Conservation (phyloP, 108 stramenopile species). For the Epithemia pelagica region DNA sequence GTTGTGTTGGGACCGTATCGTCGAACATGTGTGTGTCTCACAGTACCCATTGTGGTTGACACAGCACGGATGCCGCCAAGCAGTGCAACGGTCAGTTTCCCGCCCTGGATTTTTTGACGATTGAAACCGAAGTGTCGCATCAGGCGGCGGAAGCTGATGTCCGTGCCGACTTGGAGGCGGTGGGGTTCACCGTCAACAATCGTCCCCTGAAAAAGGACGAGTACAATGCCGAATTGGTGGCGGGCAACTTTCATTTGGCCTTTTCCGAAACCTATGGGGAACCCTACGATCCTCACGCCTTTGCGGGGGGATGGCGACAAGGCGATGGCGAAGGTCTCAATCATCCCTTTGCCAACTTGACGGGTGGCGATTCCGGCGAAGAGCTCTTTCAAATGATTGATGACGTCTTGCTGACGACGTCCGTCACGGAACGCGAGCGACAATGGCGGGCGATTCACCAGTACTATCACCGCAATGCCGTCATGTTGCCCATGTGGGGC, state of each 20-base stretch:
- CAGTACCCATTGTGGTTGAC: too few relatives aligned
- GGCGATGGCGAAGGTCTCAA: constrained; percentile 29
- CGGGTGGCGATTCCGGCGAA: constrained; percentile 18
- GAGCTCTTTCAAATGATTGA: constrained; percentile 27
- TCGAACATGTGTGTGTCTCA: too few relatives aligned
- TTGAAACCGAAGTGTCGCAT: constrained; percentile 36
- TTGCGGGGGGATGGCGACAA: constrained; percentile 29
- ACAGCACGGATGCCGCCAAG: too few relatives aligned
- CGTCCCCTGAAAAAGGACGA: constrained; percentile 25
- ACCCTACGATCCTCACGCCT: constrained; percentile 51
- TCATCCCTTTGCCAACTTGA: constrained; percentile 22
- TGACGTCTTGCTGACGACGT: constrained; percentile 21
- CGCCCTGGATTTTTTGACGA: neutral
- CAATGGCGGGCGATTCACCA: constrained; percentile 37
- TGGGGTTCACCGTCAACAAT: constrained; percentile 26
- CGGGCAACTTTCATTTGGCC: constrained; percentile 43
- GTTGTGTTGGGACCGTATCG: too few relatives aligned
- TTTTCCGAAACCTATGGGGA: constrained; percentile 49
- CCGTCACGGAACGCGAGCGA: constrained; percentile 1
- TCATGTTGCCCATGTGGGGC: constrained; percentile 43
- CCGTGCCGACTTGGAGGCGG: constrained; percentile 21
- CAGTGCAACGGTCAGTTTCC: too few relatives aligned
- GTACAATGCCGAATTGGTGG: constrained; percentile 28
- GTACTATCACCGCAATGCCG: constrained; percentile 34
- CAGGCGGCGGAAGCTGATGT: constrained; percentile 33